phyloP scores from a whole-genome alignment of 768 basidiomycete species.

The Rhizopogon roseolus region DNA sequence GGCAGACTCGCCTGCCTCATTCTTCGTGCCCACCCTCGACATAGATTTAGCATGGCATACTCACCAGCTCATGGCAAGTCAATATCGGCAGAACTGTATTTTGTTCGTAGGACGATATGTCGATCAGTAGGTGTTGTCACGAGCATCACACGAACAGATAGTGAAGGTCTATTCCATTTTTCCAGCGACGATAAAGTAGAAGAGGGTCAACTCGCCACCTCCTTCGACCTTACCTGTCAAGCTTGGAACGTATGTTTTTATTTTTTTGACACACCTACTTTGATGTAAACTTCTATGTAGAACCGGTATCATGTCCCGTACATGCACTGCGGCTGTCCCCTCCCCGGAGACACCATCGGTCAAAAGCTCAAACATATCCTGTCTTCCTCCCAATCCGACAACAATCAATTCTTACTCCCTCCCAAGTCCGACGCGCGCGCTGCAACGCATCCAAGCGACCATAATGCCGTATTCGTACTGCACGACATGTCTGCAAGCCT shows the following conservation, averaged over 20 bases:
- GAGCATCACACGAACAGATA: background rate
- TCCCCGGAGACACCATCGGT: slow-evolving; percentile 42
- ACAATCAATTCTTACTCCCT: slow-evolving; percentile 24
- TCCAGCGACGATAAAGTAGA: slow-evolving; percentile 49
- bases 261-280: background rate
- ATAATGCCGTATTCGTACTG: slow-evolving; percentile 39
- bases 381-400: background rate
- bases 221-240: slow-evolving; percentile 47
- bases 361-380: slow-evolving; percentile 33
- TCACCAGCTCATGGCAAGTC: slow-evolving; percentile 46
- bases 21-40: slow-evolving; percentile 58
- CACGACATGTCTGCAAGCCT: slow-evolving; percentile 19
- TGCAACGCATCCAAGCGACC: slow-evolving; percentile 50
- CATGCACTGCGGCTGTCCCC: slow-evolving; percentile 54
- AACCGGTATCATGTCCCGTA: slow-evolving; percentile 48
- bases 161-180: background rate
- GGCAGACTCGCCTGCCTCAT: slow-evolving; percentile 35
- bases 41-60: slow-evolving; percentile 74
- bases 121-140: slow-evolving; percentile 43
- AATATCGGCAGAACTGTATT: slow-evolving; percentile 40
- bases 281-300: slow-evolving; percentile 13
- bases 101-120: slow-evolving; percentile 38
- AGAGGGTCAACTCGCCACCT: slow-evolving; percentile 36
- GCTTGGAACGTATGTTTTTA: slow-evolving; percentile 30
- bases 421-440: slow-evolving; percentile 27